These are phyloP conservation scores for Gracilaria gracilis DNA, from an alignment of 23 red algal genomes.

Conservation along the genomic window DNA sequence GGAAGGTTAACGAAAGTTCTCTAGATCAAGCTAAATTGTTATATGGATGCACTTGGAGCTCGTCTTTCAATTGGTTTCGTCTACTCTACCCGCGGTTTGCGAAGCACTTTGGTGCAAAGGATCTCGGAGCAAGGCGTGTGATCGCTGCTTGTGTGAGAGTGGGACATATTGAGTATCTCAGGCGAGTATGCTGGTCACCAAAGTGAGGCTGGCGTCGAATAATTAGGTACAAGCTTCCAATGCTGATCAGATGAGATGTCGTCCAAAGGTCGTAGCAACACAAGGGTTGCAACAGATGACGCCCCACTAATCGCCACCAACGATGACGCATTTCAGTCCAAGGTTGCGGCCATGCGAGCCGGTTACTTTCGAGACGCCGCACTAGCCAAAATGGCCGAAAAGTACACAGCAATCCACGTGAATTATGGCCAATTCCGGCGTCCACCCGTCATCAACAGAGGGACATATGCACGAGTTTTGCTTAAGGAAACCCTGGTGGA, in stretches of 20 bases:
- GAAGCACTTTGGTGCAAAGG: too few relatives aligned
- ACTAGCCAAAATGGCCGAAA: conserved; percentile 11
- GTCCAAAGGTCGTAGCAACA: background rate
- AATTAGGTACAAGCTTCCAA: background rate
- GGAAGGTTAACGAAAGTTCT: too few relatives aligned
- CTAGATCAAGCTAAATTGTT: too few relatives aligned
- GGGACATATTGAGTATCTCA: too few relatives aligned
- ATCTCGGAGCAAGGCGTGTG: too few relatives aligned
- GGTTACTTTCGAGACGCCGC: conserved; percentile 55
- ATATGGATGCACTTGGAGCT: too few relatives aligned
- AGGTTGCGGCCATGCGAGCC: conserved; percentile 61
- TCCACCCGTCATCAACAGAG: conserved; percentile 78
- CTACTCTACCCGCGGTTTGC: too few relatives aligned
- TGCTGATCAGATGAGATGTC: background rate
- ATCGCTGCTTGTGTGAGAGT: too few relatives aligned
- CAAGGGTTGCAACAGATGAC: background rate
- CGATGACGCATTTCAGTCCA: conserved; percentile 80
- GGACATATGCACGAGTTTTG: conserved; percentile 60
- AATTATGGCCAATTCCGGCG: background rate
- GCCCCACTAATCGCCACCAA: conserved; percentile 66
- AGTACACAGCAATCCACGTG: background rate
- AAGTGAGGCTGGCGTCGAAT: too few relatives aligned
- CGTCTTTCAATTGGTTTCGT: too few relatives aligned
- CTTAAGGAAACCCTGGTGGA: conserved; percentile 50
- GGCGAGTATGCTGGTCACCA: background rate